Evolutionary conservation across 768 basidiomycete genomes (phyloP), one percentile per base, ranked within the genome.

Genomic region (Suillus americanus): DNA sequence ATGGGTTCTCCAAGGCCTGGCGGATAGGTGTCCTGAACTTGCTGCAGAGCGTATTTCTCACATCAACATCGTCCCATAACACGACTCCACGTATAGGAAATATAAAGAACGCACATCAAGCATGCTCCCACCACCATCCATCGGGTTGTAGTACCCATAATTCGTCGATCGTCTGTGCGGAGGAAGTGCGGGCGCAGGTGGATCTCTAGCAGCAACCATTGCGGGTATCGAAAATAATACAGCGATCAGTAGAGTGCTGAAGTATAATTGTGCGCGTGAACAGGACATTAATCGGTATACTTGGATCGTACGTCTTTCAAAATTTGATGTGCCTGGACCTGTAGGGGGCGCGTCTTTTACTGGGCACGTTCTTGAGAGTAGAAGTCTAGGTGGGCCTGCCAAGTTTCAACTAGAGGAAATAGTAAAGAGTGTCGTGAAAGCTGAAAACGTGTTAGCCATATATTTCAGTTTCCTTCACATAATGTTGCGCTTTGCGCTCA

Each of bases 1-100:
- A 97, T 75, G 6, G 95, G 95, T 78, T 97, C 95, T 41, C 93
- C 93, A 57, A 90, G 86, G 8, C 90, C 92, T 53, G 79, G 72
- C 3, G 91, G 91, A 70, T 79, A 88, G 9, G 92, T 92, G 20
- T 73, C 68, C 13, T 79, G 79, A 8, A 86, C 82, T 75, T 81
- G 68, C 88, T 90, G 66, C 8, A 68, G 61, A 33, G 61, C 66
- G 35, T 62, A 62, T 45, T 30, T 37, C 51, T 56, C 59, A 45
- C 40, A 45, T 60, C 25, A 48, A 28, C 50, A 59, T 16, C 25
- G 16, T 25, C 25, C 10, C 56, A 38, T 38, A 25, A n/a, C 64
- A 12, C 41, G 33, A 20, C 16, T 28, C 41, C 40, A 20, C 23
- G 45, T 35, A 37, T 48, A 57, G 16, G 25, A 38, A 62, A 63